These are phyloP conservation scores for Rhynchosporium graminicola DNA, from an alignment of 2,329 filamentous ascomycete species.

Conservation along the genomic window DNA sequence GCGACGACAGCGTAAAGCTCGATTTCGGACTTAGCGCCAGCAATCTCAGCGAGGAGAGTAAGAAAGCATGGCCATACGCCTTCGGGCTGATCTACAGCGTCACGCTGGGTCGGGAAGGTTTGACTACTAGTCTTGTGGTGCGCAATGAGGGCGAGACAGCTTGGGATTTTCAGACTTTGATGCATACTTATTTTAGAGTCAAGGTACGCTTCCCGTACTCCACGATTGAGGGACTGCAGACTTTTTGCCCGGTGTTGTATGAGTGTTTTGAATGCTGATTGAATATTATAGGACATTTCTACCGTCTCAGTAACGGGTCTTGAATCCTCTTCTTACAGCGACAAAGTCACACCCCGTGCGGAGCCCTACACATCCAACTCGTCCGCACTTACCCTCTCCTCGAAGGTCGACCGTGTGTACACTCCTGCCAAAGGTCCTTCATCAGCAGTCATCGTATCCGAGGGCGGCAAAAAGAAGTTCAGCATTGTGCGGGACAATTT, in stretches of 20 bases:
- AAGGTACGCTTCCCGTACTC: slow-evolving; percentile 56
- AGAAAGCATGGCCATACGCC: slow-evolving; percentile 77
- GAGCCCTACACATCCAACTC: slow-evolving; percentile 65
- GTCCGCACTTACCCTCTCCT: slow-evolving; percentile 63
- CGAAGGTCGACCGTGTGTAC: slow-evolving; percentile 89
- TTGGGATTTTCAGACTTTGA: slow-evolving; percentile 88
- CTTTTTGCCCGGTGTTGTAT: not conserved
- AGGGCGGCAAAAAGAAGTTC: slow-evolving; percentile 65
- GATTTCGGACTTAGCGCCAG: slow-evolving; percentile 87
- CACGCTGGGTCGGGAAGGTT: slow-evolving; percentile 70
- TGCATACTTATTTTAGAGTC: slow-evolving; percentile 88
- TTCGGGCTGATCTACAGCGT: slow-evolving; percentile 95
- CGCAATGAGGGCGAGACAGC: slow-evolving; percentile 79
- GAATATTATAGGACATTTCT: slow-evolving; percentile 69
- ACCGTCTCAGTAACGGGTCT: slow-evolving; percentile 74
- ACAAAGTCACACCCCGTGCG: slow-evolving; percentile 67
- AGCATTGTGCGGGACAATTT: slow-evolving; percentile 82
- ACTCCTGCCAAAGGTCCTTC: slow-evolving; percentile 64
- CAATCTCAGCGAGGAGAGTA: slow-evolving; percentile 67
- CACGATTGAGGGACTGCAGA: not conserved
- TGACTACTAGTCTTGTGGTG: slow-evolving; percentile 82
- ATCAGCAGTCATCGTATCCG: slow-evolving; percentile 58
- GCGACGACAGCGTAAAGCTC: slow-evolving; percentile 78
- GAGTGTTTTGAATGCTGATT: slow-evolving; percentile 3
- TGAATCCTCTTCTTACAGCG: slow-evolving; percentile 72